Evolutionary conservation across 2,329 filamentous ascomycete species (phyloP), one percentile per base, ranked within the genome.

Genomic region (Diaporthe capsici): DNA sequence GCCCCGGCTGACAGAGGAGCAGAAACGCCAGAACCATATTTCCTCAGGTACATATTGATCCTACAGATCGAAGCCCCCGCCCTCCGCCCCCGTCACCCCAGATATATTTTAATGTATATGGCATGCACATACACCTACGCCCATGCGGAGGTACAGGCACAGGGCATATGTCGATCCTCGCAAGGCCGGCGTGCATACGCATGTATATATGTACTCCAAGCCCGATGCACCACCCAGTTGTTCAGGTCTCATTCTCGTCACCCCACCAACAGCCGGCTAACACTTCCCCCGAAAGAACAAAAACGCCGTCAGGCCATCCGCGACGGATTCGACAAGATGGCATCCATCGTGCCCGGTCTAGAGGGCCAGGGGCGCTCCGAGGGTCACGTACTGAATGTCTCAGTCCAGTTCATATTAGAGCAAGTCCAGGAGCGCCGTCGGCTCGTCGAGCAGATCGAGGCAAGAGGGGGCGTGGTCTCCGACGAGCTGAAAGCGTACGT

Each of bases 281-380:
- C 68, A 61, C n/a, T 2, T 2, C 34, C 7, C 34, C 7, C 8
- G 22, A 60, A 73, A 84, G 83, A 84, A 67, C 82, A 84, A 74
- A 84, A 84, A 67, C 80, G 83, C 3, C 81, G 83, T 4, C 79
- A 81, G 63, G 94, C 93, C 20, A 98, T 98, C 78, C 90, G 95
- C 63, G 92, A 94, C 75, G 94, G 94, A 74, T 98, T 97, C 82
- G 95, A 98, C 83, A 90, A 92, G 47, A 89, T 98, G 37, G 94
- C 94, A 22, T 90, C 92, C 72, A 88, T 97, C 44, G 94, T 98
- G 1, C 95, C 95, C 0, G 95, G 94, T 0, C 88, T 97, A 72
- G 90, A 94, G 80, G 95, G 95, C 0, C 94, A 96, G 81, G 95
- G 94, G 1, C 92, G 95, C 61, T 97, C 94, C 78, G 95, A 98